A percentile compares a stretch with the other conserved stretches of the same genome.
Conservation (phyloP, 2,329 filamentous ascomycete species). For the Diaporthe aspalathi region DNA sequence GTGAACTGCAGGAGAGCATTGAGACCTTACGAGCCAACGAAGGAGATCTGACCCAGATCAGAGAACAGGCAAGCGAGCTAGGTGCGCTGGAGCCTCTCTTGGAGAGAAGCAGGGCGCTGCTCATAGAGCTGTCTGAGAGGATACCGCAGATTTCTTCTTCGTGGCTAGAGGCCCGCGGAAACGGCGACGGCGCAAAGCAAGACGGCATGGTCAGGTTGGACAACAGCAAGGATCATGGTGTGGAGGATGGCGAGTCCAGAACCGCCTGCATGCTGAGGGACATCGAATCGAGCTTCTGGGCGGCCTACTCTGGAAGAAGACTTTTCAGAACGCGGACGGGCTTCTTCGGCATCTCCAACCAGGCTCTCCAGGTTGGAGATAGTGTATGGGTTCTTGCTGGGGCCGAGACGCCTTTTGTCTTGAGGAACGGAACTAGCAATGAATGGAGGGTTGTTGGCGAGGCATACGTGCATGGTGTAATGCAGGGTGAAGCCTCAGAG, state of each 20-base stretch:
- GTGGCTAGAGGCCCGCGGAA: neutral
- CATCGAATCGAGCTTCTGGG: slow-evolving; percentile 13
- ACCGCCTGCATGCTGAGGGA: neutral
- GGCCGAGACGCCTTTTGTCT: neutral
- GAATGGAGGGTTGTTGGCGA: neutral
- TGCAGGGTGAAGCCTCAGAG: neutral
- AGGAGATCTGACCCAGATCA: neutral
- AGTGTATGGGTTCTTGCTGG: slow-evolving; percentile 1
- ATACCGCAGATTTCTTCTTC: neutral
- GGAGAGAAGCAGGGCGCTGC: neutral
- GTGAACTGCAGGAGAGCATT: slow-evolving; percentile 8
- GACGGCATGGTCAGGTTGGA: neutral
- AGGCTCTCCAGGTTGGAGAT: neutral
- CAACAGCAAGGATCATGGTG: no score
- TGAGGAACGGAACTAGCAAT: neutral
- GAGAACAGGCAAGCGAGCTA: neutral
- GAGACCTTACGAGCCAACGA: neutral
- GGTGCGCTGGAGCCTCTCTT: neutral
- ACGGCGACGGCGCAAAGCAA: neutral
- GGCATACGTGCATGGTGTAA: slow-evolving; percentile 1
- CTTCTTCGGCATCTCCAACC: slow-evolving; percentile 1
- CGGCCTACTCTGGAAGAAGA: slow-evolving; percentile 2
- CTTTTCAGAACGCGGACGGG: neutral
- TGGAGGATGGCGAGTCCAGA: neutral
- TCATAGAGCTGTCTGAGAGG: neutral